Evolutionary conservation across 768 basidiomycete species (phyloP), one percentile per base, ranked within the genome.

Genomic region (Phylloporus sp.): DNA sequence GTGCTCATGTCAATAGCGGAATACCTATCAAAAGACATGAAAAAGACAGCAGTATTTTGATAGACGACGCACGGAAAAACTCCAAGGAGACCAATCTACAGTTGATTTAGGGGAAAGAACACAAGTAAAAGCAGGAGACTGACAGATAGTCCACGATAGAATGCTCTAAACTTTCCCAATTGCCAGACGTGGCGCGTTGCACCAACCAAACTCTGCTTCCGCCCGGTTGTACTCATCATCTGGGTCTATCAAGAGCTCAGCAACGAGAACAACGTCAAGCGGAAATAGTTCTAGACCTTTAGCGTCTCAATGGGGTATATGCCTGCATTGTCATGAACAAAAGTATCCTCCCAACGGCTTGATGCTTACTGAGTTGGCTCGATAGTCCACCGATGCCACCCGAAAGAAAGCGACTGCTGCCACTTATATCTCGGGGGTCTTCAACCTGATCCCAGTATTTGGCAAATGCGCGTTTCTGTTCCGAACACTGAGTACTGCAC

Each of bases 1-100:
- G 95, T 95, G 60, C 86, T 89, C 91, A 93, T 95, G 70, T 99
- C 95, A 56, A 98, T 99, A 5, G 95, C 95, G 13, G 91, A 87
- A 66, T 90, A 91, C 52, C 86, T 88, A 65, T 45, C 49, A 32
- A 40, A 35, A 31, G 15, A 43, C 34, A 23, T 56, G 31, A 50
- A 51, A 55, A 29, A 44, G 16, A 15, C 42, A 20, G n/a, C 47
- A 10, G 41, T 29, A 43, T 24, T 23, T 18, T 24, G 40, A 47
- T 7, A 18, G 26, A 29, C 5, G n/a, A 55, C 86, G 39, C 70
- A 89, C 86, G 97, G 97, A 72, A 98, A 98, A 28, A 99, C 97
- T 28, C 97, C 97, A 48, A 97, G 70, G 29, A 99, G 78, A 36
- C 97, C 97, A 59, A 95, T 88, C 94, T 97, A 64, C 36, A 53